These are phyloP conservation scores for Pichia kudriavzevii DNA, from an alignment of 1,139 yeast species.

Conservation along the genomic window DNA sequence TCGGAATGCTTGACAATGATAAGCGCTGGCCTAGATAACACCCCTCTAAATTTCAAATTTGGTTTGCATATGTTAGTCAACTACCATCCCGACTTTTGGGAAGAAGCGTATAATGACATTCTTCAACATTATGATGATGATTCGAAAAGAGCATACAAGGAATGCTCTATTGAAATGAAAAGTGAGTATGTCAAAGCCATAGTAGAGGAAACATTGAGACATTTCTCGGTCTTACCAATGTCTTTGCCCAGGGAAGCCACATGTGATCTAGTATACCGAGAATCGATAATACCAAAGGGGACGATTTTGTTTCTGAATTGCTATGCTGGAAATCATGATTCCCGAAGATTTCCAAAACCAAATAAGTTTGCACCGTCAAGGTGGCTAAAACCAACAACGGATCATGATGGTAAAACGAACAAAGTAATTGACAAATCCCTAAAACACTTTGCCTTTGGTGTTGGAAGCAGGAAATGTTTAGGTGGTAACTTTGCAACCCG, in stretches of 20 bases:
- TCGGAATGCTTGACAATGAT: constrained; percentile 69
- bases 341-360: constrained; percentile 40
- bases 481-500: constrained; percentile 57
- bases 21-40: constrained; percentile 73
- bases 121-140: constrained; percentile 29
- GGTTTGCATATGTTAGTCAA: constrained; percentile 56
- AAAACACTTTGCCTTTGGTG: constrained; percentile 59
- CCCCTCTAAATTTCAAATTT: constrained; percentile 56
- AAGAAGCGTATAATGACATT: constrained; percentile 34
- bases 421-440: constrained; percentile 5
- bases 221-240: constrained; percentile 60
- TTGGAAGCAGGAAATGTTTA: constrained; percentile 63
- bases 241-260: constrained; percentile 59
- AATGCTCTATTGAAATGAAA: constrained; percentile 24
- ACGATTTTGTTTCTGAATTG: constrained; percentile 60
- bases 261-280: constrained; percentile 35
- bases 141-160: constrained; percentile 39
- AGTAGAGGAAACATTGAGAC: constrained; percentile 55
- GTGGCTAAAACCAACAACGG: constrained; percentile 34
- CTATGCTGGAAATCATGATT: constrained; percentile 65
- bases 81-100: constrained; percentile 36
- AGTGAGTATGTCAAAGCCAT: constrained; percentile 50
- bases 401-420: constrained; percentile 17
- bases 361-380: constrained; percentile 49
- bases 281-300: constrained; percentile 42